These are phyloP conservation scores for Amanita thiersii DNA, from an alignment of 768 basidiomycete species.

Conservation along the genomic window DNA sequence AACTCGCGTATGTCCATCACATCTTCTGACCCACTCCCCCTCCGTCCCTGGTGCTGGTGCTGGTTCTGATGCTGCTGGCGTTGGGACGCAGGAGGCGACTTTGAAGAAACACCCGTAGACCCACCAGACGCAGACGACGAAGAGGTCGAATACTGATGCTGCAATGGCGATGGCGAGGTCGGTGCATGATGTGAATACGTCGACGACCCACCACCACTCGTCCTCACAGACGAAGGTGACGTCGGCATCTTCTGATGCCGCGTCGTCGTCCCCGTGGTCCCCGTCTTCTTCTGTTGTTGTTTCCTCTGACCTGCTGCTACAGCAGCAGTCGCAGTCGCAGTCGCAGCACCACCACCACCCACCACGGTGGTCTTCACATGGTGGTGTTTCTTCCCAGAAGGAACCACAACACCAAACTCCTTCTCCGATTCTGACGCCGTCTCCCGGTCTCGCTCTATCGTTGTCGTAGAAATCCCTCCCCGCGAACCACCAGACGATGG, in stretches of 20 bases:
- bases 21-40: no score
- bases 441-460: slow-evolving; percentile 7
- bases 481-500: no score
- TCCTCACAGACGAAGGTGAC: slow-evolving; percentile 44
- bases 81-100: slow-evolving; percentile 6
- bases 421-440: slow-evolving; percentile 16
- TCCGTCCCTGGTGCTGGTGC: slow-evolving; percentile 6
- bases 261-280: slow-evolving; percentile 11
- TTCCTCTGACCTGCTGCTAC: neutral
- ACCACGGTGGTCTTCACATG: slow-evolving; percentile 1
- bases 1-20: slow-evolving; percentile 30
- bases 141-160: slow-evolving; percentile 47
- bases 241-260: slow-evolving; percentile 30
- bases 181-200: slow-evolving; percentile 47
- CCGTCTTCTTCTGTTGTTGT: slow-evolving; percentile 9
- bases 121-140: slow-evolving; percentile 18
- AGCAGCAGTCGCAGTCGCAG: neutral
- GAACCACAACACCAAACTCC: slow-evolving; percentile 11
- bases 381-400: slow-evolving; percentile 9
- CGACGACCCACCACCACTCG: slow-evolving; percentile 38
- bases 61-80: neutral
- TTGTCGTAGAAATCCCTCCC: neutral
- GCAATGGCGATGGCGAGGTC: slow-evolving; percentile 55
- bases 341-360: neutral
- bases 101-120: slow-evolving; percentile 12